These are phyloP conservation scores for Alnus rubra DNA, from an alignment of 306 rosid genomes.

Conservation along the genomic window DNA sequence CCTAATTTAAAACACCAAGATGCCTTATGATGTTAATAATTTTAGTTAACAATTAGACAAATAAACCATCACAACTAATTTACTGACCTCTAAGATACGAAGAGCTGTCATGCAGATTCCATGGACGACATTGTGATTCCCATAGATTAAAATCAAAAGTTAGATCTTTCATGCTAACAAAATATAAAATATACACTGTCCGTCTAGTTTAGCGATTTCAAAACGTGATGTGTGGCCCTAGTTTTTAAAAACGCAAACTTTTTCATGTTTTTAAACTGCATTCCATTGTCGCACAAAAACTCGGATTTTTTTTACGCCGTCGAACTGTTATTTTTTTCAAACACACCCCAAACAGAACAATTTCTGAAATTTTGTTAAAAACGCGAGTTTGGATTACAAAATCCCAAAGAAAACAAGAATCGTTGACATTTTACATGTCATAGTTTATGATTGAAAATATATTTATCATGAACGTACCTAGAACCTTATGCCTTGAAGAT, in stretches of 20 bases:
- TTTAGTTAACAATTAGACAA: constrained; percentile 8
- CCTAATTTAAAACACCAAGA: constrained; percentile 40
- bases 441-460: constrained; percentile 9
- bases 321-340: too few relatives aligned
- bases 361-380: too few relatives aligned
- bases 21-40: constrained; percentile 14
- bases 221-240: too few relatives aligned
- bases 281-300: too few relatives aligned
- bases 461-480: constrained; percentile 47
- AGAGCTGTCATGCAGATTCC: constrained; percentile 63
- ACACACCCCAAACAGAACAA: too few relatives aligned
- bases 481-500: constrained; percentile 76
- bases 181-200: neutral
- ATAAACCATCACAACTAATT: constrained; percentile 6
- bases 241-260: too few relatives aligned
- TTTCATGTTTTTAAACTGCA: too few relatives aligned
- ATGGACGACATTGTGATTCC: neutral
- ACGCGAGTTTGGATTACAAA: neutral
- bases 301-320: too few relatives aligned
- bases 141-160: constrained; percentile 4
- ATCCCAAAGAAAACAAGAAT: neutral
- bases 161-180: neutral
- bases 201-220: too few relatives aligned
- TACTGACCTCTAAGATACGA: constrained; percentile 81
- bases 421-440: constrained; percentile 13